Evolutionary conservation across 495 filamentous ascomycete genomes (phyloP).

Genomic region (Tuber indicum): DNA sequence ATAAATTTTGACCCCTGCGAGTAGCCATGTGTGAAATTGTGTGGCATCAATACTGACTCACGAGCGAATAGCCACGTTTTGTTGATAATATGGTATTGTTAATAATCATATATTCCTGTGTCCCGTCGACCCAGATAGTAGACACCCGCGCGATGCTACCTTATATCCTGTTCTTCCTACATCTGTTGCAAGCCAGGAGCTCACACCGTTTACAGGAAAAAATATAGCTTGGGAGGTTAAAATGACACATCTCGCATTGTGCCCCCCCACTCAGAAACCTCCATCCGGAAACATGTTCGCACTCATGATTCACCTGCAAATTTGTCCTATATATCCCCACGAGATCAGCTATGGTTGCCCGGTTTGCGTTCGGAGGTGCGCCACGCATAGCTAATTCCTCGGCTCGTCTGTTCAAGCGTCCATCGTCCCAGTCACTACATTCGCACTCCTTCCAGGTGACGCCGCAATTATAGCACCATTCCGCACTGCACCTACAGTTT

Average conservation of each 20-base stretch:
- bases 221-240: constrained; percentile 11
- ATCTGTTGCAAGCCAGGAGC: constrained; percentile 27
- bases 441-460: constrained; percentile 32
- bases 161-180: constrained; percentile 36
- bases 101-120: background rate
- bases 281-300: constrained; percentile 28
- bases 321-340: background rate
- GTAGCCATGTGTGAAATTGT: background rate
- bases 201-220: constrained; percentile 26
- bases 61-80: background rate
- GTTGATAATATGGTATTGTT: background rate
- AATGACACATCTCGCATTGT: constrained; percentile 30
- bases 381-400: constrained; percentile 37
- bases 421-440: constrained; percentile 34
- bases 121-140: background rate
- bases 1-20: background rate
- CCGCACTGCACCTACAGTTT: constrained; percentile 22
- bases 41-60: background rate
- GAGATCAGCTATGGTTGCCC: background rate
- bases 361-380: background rate
- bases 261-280: background rate
- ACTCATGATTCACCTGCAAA: constrained; percentile 18
- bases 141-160: background rate
- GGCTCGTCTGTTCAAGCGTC: constrained; percentile 21
- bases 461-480: constrained; percentile 40